These are phyloP conservation scores for Russula sp. DNA, from an alignment of 768 basidiomycete genomes.

Conservation along the genomic window DNA sequence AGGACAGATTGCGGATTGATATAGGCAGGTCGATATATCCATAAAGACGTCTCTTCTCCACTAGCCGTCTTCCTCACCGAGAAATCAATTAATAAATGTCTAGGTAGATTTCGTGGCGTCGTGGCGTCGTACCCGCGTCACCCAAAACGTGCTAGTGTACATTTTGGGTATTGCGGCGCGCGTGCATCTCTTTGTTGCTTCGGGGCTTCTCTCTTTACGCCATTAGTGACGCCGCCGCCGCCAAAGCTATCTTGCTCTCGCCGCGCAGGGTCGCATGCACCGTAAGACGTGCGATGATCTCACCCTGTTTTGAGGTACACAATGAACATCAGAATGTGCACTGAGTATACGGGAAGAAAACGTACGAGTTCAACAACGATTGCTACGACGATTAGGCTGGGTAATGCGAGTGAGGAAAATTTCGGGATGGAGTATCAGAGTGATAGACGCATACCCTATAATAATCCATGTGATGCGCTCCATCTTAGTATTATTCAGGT, in stretches of 20 bases:
- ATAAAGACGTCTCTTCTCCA: neutral
- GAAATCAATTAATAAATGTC: neutral
- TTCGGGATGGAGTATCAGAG: constrained; percentile 21
- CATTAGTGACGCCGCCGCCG: neutral
- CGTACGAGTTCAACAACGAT: constrained; percentile 82
- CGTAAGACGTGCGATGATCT: constrained; percentile 71
- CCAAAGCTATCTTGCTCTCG: neutral
- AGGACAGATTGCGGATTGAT: too few relatives aligned
- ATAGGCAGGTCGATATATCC: too few relatives aligned
- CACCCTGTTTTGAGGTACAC: constrained; percentile 50
- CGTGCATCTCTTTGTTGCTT: neutral
- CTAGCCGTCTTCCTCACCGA: neutral
- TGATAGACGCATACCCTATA: constrained; percentile 49
- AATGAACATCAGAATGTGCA: neutral
- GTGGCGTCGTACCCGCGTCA: neutral
- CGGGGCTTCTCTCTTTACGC: neutral
- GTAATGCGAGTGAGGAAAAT: constrained; percentile 24
- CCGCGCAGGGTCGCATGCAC: constrained; percentile 53
- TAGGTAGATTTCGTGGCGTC: neutral
- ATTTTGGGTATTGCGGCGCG: neutral
- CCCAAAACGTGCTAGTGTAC: neutral
- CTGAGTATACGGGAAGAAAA: constrained; percentile 18
- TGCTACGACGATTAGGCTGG: constrained; percentile 84
- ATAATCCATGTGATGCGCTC: constrained; percentile 84
- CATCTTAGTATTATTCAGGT: constrained; percentile 87